Conservation (phyloP, 1,284 basidiomycete species). For the Omphalotus olearius region DNA sequence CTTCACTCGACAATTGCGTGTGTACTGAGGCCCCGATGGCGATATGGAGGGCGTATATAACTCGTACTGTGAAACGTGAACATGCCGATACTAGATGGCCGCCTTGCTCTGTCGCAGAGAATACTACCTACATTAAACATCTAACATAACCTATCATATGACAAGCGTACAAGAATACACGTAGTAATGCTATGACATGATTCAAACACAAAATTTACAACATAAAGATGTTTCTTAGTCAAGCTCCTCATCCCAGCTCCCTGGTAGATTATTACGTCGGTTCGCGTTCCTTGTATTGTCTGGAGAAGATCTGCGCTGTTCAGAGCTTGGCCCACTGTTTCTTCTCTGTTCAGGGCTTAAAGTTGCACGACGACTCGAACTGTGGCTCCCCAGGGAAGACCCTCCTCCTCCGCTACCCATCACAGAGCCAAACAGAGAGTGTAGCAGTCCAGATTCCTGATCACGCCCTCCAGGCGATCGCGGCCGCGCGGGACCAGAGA, state of each 20-base stretch:
- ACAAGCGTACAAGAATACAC: no score
- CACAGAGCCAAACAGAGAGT: slow-evolving; percentile 9
- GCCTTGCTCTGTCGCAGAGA: no score
- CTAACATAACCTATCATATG: no score
- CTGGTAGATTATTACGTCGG: slow-evolving; percentile 7
- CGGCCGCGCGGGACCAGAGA: background rate
- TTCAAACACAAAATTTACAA: no score
- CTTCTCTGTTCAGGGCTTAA: background rate
- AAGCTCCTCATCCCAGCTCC: slow-evolving; percentile 12
- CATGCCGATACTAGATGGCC: no score
- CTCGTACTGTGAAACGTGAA: no score
- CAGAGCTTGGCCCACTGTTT: background rate
- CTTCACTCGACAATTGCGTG: no score
- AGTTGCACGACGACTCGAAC: background rate
- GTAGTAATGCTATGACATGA: no score
- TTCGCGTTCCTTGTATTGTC: background rate
- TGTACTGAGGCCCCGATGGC: no score
- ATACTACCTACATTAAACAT: no score
- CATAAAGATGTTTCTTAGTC: no score
- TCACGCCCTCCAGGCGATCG: background rate
- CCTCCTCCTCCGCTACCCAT: background rate
- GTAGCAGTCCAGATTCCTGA: slow-evolving; percentile 5
- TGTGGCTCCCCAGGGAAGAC: background rate
- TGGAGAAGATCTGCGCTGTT: background rate
- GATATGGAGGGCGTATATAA: no score